A percentile compares a stretch with the other conserved stretches of the same genome.
phyloP scores from a whole-genome alignment of 148 eudicot genomes.

The Rhododendron molle region DNA sequence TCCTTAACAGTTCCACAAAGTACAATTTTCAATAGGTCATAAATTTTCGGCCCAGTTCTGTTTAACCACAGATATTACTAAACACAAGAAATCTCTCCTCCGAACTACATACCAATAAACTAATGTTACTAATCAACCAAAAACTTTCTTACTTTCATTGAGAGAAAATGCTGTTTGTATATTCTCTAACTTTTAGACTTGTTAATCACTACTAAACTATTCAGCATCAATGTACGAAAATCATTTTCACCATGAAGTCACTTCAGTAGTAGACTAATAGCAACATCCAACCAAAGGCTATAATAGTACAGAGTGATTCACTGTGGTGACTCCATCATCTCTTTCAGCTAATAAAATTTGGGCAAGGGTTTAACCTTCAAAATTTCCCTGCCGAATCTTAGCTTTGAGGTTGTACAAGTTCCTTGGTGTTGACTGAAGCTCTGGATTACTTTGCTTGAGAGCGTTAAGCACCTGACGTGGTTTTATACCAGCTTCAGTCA shows the following conservation, averaged over 20 bases:
- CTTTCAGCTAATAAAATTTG: background rate
- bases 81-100: background rate
- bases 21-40: background rate
- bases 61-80: background rate
- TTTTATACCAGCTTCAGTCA: conserved; percentile 46
- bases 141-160: background rate
- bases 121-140: background rate
- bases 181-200: background rate
- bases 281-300: background rate
- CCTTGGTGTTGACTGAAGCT: conserved; percentile 44
- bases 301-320: background rate
- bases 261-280: background rate
- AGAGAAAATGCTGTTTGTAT: background rate
- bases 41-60: background rate
- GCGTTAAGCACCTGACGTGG: conserved; percentile 43
- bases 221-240: background rate
- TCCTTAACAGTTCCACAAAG: background rate
- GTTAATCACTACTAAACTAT: background rate
- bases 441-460: conserved; percentile 44
- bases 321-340: background rate
- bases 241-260: background rate
- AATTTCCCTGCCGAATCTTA: conserved; percentile 40
- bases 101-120: background rate
- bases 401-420: conserved; percentile 43
- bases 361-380: conserved; percentile 26